These are phyloP conservation scores for Vaucheria bursata DNA, from an alignment of 352 stramenopile genomes.

Conservation along the genomic window DNA sequence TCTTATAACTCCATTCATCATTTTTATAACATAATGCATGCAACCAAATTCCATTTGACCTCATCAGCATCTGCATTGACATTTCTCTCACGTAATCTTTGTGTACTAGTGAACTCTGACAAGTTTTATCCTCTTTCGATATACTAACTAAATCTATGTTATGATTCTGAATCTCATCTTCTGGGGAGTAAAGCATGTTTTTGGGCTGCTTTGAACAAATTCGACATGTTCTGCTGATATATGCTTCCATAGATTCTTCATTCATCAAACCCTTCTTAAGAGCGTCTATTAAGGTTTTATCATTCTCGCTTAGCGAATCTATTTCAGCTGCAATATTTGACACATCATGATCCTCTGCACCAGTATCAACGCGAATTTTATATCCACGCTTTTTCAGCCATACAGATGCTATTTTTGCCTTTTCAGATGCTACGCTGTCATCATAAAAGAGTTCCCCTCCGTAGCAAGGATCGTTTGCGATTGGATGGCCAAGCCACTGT, in stretches of 20 bases:
- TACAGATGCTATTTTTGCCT: not conserved
- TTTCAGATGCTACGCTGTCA: conserved; percentile 13
- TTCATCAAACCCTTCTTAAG: not conserved
- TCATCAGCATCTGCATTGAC: conserved; percentile 35
- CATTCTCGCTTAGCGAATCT: conserved; percentile 6
- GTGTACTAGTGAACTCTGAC: not conserved
- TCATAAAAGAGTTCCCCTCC: conserved; percentile 58
- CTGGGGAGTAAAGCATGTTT: not conserved
- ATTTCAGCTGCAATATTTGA: not conserved
- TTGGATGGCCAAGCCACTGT: conserved; percentile 72
- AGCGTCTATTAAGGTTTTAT: not conserved
- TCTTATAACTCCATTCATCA: not conserved
- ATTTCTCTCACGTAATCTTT: conserved; percentile 10
- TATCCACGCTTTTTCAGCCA: conserved; percentile 10
- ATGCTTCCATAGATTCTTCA: not conserved
- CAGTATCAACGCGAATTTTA: conserved; percentile 3
- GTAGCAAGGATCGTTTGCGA: conserved; percentile 95
- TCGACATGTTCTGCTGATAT: not conserved
- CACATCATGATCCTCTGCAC: not conserved
- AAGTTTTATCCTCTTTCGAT: not conserved
- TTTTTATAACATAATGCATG: conserved; percentile 34
- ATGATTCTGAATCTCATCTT: not conserved
- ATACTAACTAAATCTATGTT: not conserved
- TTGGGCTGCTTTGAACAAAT: not conserved
- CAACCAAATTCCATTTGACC: conserved; percentile 37